Conservation (phyloP, 805 yeast genomes). For the Zygotorulaspora chibaensis region DNA sequence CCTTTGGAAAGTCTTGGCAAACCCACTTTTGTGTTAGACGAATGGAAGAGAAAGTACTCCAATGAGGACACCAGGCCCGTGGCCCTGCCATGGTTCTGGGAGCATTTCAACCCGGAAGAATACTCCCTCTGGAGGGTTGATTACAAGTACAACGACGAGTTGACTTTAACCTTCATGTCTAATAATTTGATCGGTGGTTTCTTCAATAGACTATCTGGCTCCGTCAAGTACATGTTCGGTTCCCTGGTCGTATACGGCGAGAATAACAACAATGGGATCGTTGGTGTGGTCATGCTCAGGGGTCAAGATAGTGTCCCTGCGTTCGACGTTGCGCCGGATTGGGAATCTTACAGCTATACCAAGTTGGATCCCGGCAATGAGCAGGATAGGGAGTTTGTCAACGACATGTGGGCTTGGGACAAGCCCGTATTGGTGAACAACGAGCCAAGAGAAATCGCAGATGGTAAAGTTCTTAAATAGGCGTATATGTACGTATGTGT, state of each 20-base stretch:
- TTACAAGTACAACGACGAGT: constrained; percentile 97
- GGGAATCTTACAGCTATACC: constrained; percentile 87
- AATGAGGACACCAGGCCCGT: constrained; percentile 93
- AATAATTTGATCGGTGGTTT: constrained; percentile 97
- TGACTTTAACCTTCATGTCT: constrained; percentile 96
- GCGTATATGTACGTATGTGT: not conserved
- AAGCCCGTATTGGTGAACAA: constrained; percentile 82
- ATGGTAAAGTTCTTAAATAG: constrained; percentile 94
- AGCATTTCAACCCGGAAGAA: constrained; percentile 84
- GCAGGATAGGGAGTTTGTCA: constrained; percentile 73
- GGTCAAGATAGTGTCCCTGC: constrained; percentile 92
- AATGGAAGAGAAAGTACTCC: constrained; percentile 95
- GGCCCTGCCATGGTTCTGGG: constrained; percentile 99
- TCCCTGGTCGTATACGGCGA: constrained; percentile 94
- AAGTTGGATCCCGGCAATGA: constrained; percentile 76
- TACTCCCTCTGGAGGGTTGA: constrained; percentile 94
- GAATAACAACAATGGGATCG: constrained; percentile 96
- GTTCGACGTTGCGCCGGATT: constrained; percentile 97
- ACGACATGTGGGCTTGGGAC: constrained; percentile 98
- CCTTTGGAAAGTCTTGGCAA: constrained; percentile 84
- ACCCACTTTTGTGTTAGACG: constrained; percentile 67
- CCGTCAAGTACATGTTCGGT: constrained; percentile 93
- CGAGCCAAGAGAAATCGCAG: constrained; percentile 81
- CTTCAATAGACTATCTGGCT: constrained; percentile 89
- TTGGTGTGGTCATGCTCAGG: constrained; percentile 92